These are phyloP conservation scores for Psidium guajava DNA, from an alignment of 345 rosid genomes.

Conservation along the genomic window DNA sequence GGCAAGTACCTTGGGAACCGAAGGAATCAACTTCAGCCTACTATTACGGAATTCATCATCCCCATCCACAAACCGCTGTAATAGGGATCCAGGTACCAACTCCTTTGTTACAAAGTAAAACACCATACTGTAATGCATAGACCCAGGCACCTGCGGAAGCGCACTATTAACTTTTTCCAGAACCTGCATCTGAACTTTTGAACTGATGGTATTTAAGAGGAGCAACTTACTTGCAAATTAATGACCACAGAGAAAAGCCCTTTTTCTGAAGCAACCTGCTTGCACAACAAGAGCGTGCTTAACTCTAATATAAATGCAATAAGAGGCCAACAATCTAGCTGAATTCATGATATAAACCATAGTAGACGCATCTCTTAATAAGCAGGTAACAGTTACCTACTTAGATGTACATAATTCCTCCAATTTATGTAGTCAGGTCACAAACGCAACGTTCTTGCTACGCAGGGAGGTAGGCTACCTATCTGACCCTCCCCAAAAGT, in stretches of 20 bases:
- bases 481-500: neutral
- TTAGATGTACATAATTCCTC: neutral
- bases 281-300: neutral
- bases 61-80: conserved; percentile 94
- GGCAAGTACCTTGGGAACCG: conserved; percentile 75
- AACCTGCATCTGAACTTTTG: neutral
- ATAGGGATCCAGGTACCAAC: conserved; percentile 67
- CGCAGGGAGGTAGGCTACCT: neutral
- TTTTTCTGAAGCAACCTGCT: conserved; percentile 63
- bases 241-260: conserved; percentile 64
- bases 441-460: neutral
- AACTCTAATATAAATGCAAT: neutral
- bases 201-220: neutral
- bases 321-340: neutral
- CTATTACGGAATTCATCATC: conserved; percentile 98
- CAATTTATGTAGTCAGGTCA: neutral
- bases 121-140: conserved; percentile 98
- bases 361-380: neutral
- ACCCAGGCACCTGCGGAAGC: conserved; percentile 69
- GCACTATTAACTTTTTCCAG: neutral
- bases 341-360: neutral
- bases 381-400: neutral
- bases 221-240: conserved; percentile 65
- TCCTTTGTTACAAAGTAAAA: conserved; percentile 79
- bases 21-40: conserved; percentile 90